Base-by-base conservation (phyloP, 768 basidiomycete species). In the Gymnopilus dilepis region DNA sequence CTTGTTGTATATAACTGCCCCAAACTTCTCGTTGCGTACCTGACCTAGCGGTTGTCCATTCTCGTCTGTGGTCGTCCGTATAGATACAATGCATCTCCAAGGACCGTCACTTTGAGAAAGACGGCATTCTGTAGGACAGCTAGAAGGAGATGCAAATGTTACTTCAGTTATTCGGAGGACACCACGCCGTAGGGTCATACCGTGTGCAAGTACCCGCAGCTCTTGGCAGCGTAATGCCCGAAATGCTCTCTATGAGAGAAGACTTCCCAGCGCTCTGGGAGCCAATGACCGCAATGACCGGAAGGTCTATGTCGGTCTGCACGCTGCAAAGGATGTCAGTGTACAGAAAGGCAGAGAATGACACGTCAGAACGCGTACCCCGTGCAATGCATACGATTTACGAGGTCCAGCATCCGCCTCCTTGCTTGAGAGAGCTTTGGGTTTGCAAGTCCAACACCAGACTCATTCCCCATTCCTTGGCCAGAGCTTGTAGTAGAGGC, bases 181-280 rank as follows among this genome's bases (percentile, higher is more conserved):
- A 34, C 1, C 21, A 45, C 7, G n/a, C 13, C 0, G 28, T 63
- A 40, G 61, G 86, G 0, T 28, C 65, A 38, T 62, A 86, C 91
- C 91, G 80, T 0, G 91, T 93, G 61, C 91, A 92, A 0, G 90
- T 91, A 0, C 91, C 91, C n/a, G 84, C 78, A 0, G 87, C 87
- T 9, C 89, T 81, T 21, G 90, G 90, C 0, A 92, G 75, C 0
- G 83, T 88, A 15, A 92, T 84, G 0, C 90, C 88, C 0, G 89
- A 90, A 45, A 92, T 91, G 0, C 88, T 83, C 65, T 92, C 90
- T 11, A 92, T 91, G 5, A 92, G 78, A 0, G 90, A 92, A 0
- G 89, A 90, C 66, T 92, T 92, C 0, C 91, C 91, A 0, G 88
- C 88, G 43, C 86, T 89, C 64, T 92, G 91, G 2, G 80, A 82